Conservation (phyloP, 179 eudicot genomes). For the Beta lomatogona region DNA sequence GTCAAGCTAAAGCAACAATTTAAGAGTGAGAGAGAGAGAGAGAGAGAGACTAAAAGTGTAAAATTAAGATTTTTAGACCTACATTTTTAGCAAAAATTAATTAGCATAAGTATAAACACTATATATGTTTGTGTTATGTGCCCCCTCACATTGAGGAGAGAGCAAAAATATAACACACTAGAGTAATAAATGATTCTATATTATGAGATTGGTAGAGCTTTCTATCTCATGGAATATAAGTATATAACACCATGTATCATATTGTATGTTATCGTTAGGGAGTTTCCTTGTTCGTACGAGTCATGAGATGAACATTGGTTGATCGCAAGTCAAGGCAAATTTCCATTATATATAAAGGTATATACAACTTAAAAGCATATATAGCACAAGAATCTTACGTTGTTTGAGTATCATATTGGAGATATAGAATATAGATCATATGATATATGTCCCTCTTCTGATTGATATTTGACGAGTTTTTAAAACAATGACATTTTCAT, state of each 20-base stretch:
- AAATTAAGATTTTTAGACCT: too few species aligned
- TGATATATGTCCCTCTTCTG: too few species aligned
- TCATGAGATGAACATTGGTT: neutral
- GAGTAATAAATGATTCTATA: neutral
- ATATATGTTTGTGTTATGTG: too few species aligned
- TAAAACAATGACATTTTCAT: too few species aligned
- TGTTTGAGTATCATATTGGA: neutral
- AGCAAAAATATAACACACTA: neutral
- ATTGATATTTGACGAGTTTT: too few species aligned
- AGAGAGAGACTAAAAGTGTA: too few species aligned
- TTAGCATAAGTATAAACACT: too few species aligned
- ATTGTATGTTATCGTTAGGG: neutral
- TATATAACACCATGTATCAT: neutral
- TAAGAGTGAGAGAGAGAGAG: too few species aligned
- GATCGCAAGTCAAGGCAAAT: neutral
- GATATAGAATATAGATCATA: neutral
- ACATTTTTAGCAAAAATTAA: too few species aligned
- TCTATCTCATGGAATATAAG: slow-evolving; percentile 26
- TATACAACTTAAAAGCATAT: neutral
- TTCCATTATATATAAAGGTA: neutral
- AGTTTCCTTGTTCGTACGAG: neutral
- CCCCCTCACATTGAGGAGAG: too few species aligned
- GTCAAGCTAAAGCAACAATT: too few species aligned
- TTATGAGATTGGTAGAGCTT: slow-evolving; percentile 2
- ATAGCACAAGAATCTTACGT: neutral